A percentile compares a stretch with the other conserved stretches of the same genome.
phyloP scores from a whole-genome alignment of 1,139 yeast genomes.

The Candida neerlandica region DNA sequence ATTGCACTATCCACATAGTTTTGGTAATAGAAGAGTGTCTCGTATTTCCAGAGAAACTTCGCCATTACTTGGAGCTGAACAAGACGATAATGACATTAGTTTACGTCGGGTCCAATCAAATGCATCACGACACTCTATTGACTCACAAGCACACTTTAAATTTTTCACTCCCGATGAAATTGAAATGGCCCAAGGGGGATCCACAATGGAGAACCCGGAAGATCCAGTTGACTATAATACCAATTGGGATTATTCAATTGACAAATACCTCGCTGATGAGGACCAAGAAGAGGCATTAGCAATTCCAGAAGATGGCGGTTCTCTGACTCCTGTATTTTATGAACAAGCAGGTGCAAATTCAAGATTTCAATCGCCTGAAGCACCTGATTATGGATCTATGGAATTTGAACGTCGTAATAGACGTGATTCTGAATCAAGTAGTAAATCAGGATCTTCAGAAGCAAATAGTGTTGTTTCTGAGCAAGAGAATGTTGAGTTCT shows the following conservation, averaged over 20 bases:
- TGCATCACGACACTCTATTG: constrained; percentile 32
- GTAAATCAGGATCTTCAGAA: constrained; percentile 22
- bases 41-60: constrained; percentile 37
- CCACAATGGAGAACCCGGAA: constrained; percentile 66
- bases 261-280: constrained; percentile 46
- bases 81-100: constrained; percentile 23
- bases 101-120: constrained; percentile 32
- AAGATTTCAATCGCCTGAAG: constrained; percentile 17
- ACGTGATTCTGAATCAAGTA: constrained; percentile 30
- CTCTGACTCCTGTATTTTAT: neutral
- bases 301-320: neutral
- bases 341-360: constrained; percentile 9
- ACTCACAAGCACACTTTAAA: constrained; percentile 54
- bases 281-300: constrained; percentile 8
- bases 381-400: constrained; percentile 42
- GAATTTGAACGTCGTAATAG: constrained; percentile 33
- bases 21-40: constrained; percentile 33
- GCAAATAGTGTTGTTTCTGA: constrained; percentile 16
- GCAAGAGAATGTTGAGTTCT: constrained; percentile 41
- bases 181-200: constrained; percentile 84
- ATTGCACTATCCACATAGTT: constrained; percentile 73
- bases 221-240: constrained; percentile 65
- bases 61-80: constrained; percentile 35
- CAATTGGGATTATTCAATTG: constrained; percentile 61
- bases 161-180: constrained; percentile 85